A percentile compares a stretch with the other conserved stretches of the same genome.
phyloP scores from a whole-genome alignment of 2,329 filamentous ascomycete species.

The Paraphoma sp. region DNA sequence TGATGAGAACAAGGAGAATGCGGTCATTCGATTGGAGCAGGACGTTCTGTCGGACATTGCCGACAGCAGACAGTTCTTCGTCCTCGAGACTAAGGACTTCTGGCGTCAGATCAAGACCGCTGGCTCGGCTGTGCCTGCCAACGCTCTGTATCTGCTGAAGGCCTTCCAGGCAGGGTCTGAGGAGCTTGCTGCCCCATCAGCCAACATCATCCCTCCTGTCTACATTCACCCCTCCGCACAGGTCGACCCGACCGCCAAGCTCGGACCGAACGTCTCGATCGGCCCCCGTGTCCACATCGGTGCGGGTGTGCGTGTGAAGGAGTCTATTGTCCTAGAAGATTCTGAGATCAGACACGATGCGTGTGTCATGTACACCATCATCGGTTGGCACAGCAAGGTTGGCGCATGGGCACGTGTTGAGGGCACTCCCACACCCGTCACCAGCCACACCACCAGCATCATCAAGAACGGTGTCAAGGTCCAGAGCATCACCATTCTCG shows the following conservation, averaged over 20 bases:
- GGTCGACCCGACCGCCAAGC: slow-evolving; percentile 93
- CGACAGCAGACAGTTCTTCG: slow-evolving; percentile 97
- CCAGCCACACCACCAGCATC: slow-evolving; percentile 90
- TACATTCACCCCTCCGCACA: slow-evolving; percentile 92
- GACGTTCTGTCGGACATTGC: slow-evolving; percentile 95
- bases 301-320: slow-evolving; percentile 89
- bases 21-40: slow-evolving; percentile 94
- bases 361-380: slow-evolving; percentile 93
- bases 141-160: slow-evolving; percentile 94
- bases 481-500: slow-evolving; percentile 95
- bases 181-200: slow-evolving; percentile 82
- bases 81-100: slow-evolving; percentile 98
- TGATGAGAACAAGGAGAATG: slow-evolving; percentile 76
- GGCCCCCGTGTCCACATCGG: slow-evolving; percentile 87
- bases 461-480: slow-evolving; percentile 99
- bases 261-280: slow-evolving; percentile 95
- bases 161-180: slow-evolving; percentile 82
- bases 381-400: slow-evolving; percentile 94
- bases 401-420: slow-evolving; percentile 99
- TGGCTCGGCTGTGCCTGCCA: slow-evolving; percentile 93
- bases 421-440: slow-evolving; percentile 86
- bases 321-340: slow-evolving; percentile 94
- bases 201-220: slow-evolving; percentile 88
- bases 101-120: slow-evolving; percentile 99
- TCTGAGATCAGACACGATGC: slow-evolving; percentile 96